Evolutionary conservation across 139 green algal genomes (phyloP), one percentile per base, ranked within the genome.

Genomic region (Eudorina sp.): DNA sequence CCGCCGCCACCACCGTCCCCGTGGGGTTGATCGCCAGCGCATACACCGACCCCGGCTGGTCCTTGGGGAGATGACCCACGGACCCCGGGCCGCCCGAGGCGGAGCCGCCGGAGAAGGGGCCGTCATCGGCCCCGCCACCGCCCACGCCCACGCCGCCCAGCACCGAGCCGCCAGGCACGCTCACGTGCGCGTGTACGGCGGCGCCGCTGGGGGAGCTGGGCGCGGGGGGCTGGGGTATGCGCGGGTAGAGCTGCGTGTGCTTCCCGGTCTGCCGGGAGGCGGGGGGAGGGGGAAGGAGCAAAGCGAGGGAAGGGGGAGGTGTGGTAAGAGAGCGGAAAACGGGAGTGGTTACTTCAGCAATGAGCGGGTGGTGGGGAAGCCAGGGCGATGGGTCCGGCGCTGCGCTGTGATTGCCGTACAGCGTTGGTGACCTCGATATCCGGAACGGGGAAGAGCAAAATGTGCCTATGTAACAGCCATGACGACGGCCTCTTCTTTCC

Each of bases 11-110:
- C 43, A 98, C 27, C 0, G 38, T 95, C 36, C 90, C 97, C 1
- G 75, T 25, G 0, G 48, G 80, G 73, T 93, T 96, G 64, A 98
- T 91, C 6, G 94, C 95, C 38, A 98, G 64, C 21, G 96, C 90
- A 72, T 99, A 99, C 41, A 99, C 91, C 38, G 92, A 96, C 31
- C 91, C 93, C 60, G 94, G 90, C 40, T 79, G 70, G 27, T 79
- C 72, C 72, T 55, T 80, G 45, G 66, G 34, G 34, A 72, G 62
- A 29, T 72, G 13, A 19, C 11, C 2, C 19, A 38, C 27, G 36
- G 69, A 79, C 41, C 29, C 43, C 3, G 72, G 18, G 29, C 16
- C 3, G 72, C 27, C 18, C 46, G 46, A 45, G 46, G 43, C 74
- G 13, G 74, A 36, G 74, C 74, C 46, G 43, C 74, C 74, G 48